A percentile compares a stretch with the other conserved stretches of the same genome.
phyloP scores from a whole-genome alignment of 495 filamentous ascomycete species.

The Venustampulla echinocandica region DNA sequence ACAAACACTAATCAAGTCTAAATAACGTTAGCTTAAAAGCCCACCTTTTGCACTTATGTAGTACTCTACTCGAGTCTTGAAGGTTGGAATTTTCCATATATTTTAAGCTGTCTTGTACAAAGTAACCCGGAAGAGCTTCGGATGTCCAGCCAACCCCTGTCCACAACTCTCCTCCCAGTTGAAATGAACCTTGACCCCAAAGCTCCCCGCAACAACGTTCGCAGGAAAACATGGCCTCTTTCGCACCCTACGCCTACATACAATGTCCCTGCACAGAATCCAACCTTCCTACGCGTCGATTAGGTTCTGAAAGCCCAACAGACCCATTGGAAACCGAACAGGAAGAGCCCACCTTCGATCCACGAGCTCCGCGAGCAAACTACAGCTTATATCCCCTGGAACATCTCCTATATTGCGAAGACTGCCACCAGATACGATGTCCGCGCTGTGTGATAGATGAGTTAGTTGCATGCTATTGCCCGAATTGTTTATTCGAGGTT shows the following conservation, averaged over 20 bases:
- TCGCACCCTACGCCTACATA: slow-evolving; percentile 84
- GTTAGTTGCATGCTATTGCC: slow-evolving; percentile 88
- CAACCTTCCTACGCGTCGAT: slow-evolving; percentile 32
- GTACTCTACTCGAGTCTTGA: too few relatives aligned
- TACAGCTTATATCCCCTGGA: slow-evolving; percentile 91
- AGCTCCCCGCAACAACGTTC: not conserved
- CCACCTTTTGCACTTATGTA: too few relatives aligned
- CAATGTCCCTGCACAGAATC: slow-evolving; percentile 81
- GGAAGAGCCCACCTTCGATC: slow-evolving; percentile 78
- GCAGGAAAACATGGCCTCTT: slow-evolving; percentile 63
- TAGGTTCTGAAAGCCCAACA: slow-evolving; percentile 30
- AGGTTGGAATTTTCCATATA: too few relatives aligned
- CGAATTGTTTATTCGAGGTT: slow-evolving; percentile 92
- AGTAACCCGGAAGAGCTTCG: too few relatives aligned
- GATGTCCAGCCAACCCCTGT: slow-evolving; percentile 12
- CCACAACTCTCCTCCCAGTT: slow-evolving; percentile 3
- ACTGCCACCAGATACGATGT: slow-evolving; percentile 92
- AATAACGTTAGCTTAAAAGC: too few relatives aligned
- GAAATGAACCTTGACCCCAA: slow-evolving; percentile 13
- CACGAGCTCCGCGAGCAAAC: slow-evolving; percentile 70
- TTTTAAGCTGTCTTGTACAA: too few relatives aligned
- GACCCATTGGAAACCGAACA: slow-evolving; percentile 48
- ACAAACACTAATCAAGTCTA: too few relatives aligned
- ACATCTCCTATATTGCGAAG: slow-evolving; percentile 89
- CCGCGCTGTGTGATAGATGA: slow-evolving; percentile 87